phyloP scores from a whole-genome alignment of 2,329 filamentous ascomycete species.

The Fusarium globosum region DNA sequence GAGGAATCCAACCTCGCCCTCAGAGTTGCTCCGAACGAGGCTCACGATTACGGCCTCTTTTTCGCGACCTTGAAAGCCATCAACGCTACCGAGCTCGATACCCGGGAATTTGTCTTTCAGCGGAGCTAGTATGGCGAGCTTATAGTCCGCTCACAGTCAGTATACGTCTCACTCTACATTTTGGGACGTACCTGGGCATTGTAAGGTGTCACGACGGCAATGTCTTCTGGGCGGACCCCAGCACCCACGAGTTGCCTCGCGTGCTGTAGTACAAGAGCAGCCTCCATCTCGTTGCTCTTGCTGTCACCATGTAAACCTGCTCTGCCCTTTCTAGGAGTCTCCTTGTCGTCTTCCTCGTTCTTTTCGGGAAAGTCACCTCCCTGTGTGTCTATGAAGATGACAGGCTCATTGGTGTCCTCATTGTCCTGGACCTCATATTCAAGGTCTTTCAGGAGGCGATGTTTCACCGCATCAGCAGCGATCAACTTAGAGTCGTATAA shows the following conservation, averaged over 20 bases:
- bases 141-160: slow-evolving; percentile 38
- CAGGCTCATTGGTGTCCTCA: slow-evolving; percentile 87
- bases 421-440: slow-evolving; percentile 81
- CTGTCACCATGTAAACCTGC: slow-evolving; percentile 66
- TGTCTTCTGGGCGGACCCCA: slow-evolving; percentile 83
- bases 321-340: slow-evolving; percentile 56
- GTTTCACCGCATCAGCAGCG: slow-evolving; percentile 82
- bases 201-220: slow-evolving; percentile 95
- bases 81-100: slow-evolving; percentile 94
- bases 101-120: slow-evolving; percentile 85
- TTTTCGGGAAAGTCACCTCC: slow-evolving; percentile 91
- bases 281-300: slow-evolving; percentile 94
- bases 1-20: slow-evolving; percentile 91
- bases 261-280: slow-evolving; percentile 81
- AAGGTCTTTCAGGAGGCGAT: slow-evolving; percentile 79
- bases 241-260: slow-evolving; percentile 80
- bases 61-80: slow-evolving; percentile 96
- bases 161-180: slow-evolving; percentile 8
- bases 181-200: slow-evolving; percentile 78
- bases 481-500: slow-evolving; percentile 86
- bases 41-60: slow-evolving; percentile 96
- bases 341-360: slow-evolving; percentile 76
- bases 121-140: slow-evolving; percentile 82
- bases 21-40: slow-evolving; percentile 89
- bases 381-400: slow-evolving; percentile 97